Evolutionary conservation across 2,329 filamentous ascomycete genomes (phyloP).

Genomic region (Calonectria crousiana): DNA sequence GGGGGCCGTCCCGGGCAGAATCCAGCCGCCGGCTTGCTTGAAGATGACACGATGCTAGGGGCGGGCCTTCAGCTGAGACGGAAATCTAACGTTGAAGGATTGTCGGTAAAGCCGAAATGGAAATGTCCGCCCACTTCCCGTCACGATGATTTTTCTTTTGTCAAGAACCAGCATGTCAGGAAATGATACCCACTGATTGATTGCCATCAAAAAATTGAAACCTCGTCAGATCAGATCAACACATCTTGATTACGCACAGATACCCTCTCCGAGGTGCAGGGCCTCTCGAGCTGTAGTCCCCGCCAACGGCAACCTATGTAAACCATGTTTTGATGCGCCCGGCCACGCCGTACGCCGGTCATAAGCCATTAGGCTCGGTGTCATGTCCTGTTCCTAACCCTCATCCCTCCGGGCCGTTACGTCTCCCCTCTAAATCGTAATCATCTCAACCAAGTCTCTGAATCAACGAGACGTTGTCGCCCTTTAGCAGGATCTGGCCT

Average conservation of each 20-base stretch:
- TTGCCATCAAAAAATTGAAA: background rate
- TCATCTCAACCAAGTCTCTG: slow-evolving; percentile 60
- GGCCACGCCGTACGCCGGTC: slow-evolving; percentile 12
- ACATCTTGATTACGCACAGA: slow-evolving; percentile 15
- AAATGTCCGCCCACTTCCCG: background rate
- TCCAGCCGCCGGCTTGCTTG: background rate
- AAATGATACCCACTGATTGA: background rate
- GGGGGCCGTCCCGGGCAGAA: background rate
- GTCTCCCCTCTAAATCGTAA: slow-evolving; percentile 4
- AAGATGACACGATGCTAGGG: background rate
- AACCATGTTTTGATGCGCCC: slow-evolving; percentile 19
- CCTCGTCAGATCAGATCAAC: background rate
- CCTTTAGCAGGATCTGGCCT: slow-evolving; percentile 90
- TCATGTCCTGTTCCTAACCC: slow-evolving; percentile 15
- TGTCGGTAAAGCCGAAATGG: background rate
- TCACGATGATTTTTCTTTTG: background rate
- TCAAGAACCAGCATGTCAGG: background rate
- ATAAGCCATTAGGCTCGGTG: slow-evolving; percentile 14
- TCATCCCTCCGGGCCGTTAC: slow-evolving; percentile 18
- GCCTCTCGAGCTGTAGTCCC: slow-evolving; percentile 9
- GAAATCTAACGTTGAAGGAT: background rate
- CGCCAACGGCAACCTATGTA: slow-evolving; percentile 16
- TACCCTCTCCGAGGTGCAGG: slow-evolving; percentile 7
- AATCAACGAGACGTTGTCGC: slow-evolving; percentile 88
- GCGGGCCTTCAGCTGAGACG: background rate